phyloP scores from a whole-genome alignment of 2,329 filamentous ascomycete genomes.

The Ceratocystis cacaofunesta region DNA sequence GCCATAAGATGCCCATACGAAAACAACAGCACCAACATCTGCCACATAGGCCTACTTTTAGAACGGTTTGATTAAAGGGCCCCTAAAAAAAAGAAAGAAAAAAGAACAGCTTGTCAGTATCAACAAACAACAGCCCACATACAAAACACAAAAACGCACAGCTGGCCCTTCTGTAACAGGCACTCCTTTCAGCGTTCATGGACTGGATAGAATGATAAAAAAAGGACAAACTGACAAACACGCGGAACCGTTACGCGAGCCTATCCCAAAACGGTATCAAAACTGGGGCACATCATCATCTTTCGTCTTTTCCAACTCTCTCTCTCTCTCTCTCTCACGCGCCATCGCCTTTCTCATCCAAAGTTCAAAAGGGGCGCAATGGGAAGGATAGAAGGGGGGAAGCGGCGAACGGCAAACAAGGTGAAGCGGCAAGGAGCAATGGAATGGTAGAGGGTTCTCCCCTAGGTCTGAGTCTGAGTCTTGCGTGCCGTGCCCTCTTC shows the following conservation, averaged over 20 bases:
- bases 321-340: not conserved
- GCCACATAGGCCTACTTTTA: not conserved
- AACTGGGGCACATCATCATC: not conserved
- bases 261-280: not conserved
- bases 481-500: too few species aligned
- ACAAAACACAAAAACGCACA: not conserved
- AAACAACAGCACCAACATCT: not conserved
- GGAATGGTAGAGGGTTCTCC: not conserved
- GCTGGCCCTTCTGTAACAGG: not conserved
- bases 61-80: not conserved
- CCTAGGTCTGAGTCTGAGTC: not conserved
- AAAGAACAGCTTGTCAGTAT: not conserved
- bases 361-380: not conserved
- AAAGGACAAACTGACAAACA: not conserved
- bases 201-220: not conserved
- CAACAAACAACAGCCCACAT: not conserved
- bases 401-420: not conserved
- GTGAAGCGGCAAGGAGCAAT: not conserved
- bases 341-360: not conserved
- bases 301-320: not conserved
- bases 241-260: not conserved
- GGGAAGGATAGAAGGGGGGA: not conserved
- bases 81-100: not conserved
- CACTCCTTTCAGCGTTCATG: not conserved
- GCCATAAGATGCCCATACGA: too few species aligned